Base-by-base conservation (phyloP, 73 alveolate genomes). In the Symbiodinium pilosum region DNA sequence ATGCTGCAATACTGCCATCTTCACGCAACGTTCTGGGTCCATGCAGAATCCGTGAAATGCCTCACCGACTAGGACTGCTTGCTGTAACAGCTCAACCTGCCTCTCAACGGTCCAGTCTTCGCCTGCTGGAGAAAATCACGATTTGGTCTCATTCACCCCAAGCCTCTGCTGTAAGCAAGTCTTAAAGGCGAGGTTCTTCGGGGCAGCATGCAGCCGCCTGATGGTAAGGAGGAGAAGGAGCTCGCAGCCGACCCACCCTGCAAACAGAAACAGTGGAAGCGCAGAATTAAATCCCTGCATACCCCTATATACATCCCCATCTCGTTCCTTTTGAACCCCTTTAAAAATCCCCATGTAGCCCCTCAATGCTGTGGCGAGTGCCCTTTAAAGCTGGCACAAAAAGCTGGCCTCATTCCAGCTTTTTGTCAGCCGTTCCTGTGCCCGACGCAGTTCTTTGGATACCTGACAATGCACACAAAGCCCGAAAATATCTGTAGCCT, bases 91-190 rank as follows among this genome's bases (percentile, higher is more conserved):
- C 32, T 26, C 38, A 59, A 5, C 34, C 83, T 47, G 94, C 94
- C 94, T 87, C 69, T 87, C 94, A 42, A 87, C 94, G 2, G 84
- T 87, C 94, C 85, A 87, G 42, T 87, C 69, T 47, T 47, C 14
- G 59, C 14, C 59, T 47, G 59, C 59, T 47, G 59, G 14, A 6
- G 59, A 9, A 47, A 6, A 47, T 47, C 59, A 47, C 59, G 14
- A 47, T 6, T 14, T 47, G 59, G 6, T 14, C 14, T 47, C 59
- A 47, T 14, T 9, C 6, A 47, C 59, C 14, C 59, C 6, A 14
- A 6, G 14, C 14, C 59, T 6, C 6, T 9, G 59, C 59, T 14
- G 14, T 6, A 47, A 47, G 59, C 59, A 47, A 9, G 59, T 14
- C 6, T 9, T 9, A 14, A 47, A 47, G 14, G 14, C 59, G 59